Percentiles rank a stretch among this genome's conserved stretches.
These are phyloP conservation scores for Wickerhamiella bombiphila DNA, from an alignment of 805 yeast species.

Conservation along the genomic window DNA sequence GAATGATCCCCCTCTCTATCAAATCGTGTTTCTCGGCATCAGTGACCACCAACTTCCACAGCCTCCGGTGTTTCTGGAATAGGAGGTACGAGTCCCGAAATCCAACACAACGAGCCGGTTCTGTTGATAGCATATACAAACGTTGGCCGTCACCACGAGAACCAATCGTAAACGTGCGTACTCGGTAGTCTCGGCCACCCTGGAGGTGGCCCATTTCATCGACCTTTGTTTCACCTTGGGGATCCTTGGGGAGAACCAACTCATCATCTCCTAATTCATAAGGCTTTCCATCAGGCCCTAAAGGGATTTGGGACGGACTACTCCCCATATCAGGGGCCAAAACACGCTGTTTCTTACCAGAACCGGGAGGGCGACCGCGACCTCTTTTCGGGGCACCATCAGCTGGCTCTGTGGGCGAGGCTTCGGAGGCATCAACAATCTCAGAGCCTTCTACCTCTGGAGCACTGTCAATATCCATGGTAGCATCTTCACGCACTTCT, in stretches of 20 bases:
- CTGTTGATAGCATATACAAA: slow-evolving; percentile 82
- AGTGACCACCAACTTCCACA: slow-evolving; percentile 57
- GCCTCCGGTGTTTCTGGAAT: slow-evolving; percentile 68
- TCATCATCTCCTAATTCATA: slow-evolving; percentile 59
- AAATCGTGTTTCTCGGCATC: slow-evolving; percentile 73
- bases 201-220: slow-evolving; percentile 48
- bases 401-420: too few relatives aligned
- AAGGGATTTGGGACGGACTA: slow-evolving; percentile 22
- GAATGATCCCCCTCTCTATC: slow-evolving; percentile 66
- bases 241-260: slow-evolving; percentile 59
- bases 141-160: slow-evolving; percentile 46
- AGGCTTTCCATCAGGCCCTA: slow-evolving; percentile 37
- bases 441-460: slow-evolving; percentile 12
- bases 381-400: too few relatives aligned
- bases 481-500: too few relatives aligned
- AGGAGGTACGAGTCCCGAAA: slow-evolving; percentile 81
- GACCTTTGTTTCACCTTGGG: slow-evolving; percentile 63
- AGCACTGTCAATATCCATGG: too few relatives aligned
- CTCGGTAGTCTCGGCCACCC: slow-evolving; percentile 61
- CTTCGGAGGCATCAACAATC: too few relatives aligned
- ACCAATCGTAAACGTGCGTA: slow-evolving; percentile 29
- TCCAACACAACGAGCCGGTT: slow-evolving; percentile 90
- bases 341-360: slow-evolving; percentile 11
- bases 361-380: slow-evolving; percentile 20
- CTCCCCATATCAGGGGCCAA: slow-evolving; percentile 10